Percentiles rank a stretch among this genome's conserved stretches.
phyloP scores from a whole-genome alignment of 352 stramenopile genomes.

The Aphanomyces astaci region DNA sequence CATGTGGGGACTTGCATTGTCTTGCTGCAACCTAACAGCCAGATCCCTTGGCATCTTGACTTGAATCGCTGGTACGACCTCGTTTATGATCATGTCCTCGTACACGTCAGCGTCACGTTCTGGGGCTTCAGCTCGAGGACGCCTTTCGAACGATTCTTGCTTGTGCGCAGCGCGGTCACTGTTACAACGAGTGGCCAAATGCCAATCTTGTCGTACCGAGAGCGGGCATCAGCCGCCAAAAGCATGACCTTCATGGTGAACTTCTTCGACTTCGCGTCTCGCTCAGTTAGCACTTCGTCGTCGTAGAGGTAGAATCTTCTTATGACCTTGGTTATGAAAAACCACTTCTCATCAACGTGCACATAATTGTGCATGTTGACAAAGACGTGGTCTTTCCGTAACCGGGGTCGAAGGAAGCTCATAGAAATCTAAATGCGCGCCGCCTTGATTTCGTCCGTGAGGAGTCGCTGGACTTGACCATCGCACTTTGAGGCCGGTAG shows the following conservation, averaged over 20 bases:
- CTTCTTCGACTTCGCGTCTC: slow-evolving; percentile 6
- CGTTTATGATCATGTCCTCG: neutral
- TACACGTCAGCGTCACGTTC: neutral
- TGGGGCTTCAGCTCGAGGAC: neutral
- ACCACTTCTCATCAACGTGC: neutral
- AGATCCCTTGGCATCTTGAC: neutral
- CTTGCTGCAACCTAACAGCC: neutral
- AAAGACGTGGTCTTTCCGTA: neutral
- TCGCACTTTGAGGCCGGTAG: too few species aligned
- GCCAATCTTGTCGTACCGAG: slow-evolving; percentile 42
- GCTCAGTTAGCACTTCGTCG: slow-evolving; percentile 1
- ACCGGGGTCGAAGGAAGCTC: neutral
- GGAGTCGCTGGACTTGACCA: too few species aligned
- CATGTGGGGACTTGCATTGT: neutral
- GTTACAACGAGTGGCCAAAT: slow-evolving; percentile 31
- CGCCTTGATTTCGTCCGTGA: too few species aligned
- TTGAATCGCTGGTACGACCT: neutral
- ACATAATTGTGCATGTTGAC: neutral
- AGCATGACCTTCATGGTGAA: slow-evolving; percentile 35
- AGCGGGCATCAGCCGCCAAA: slow-evolving; percentile 33
- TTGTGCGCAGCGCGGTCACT: slow-evolving; percentile 20
- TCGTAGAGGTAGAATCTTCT: neutral
- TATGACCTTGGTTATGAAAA: neutral
- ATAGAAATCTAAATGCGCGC: too few species aligned
- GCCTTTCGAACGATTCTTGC: slow-evolving; percentile 22